These are phyloP conservation scores for Lachancea lanzarotensis DNA, from an alignment of 805 yeast genomes.

Conservation along the genomic window DNA sequence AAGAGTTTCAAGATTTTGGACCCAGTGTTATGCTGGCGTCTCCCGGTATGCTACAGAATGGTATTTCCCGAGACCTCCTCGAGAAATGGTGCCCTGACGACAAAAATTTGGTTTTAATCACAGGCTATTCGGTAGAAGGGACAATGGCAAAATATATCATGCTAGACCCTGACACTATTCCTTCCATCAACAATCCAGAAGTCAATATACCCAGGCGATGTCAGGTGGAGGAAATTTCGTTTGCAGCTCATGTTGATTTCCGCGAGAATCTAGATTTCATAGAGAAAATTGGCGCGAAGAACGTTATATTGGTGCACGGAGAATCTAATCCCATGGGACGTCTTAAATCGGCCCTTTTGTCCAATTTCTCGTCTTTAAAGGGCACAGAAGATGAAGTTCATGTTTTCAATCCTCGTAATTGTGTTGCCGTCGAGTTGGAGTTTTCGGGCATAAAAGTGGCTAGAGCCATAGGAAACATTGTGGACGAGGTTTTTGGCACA, in stretches of 20 bases:
- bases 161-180: conserved; percentile 86
- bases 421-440: conserved; percentile 68
- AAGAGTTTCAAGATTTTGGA: conserved; percentile 83
- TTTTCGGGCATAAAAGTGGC: conserved; percentile 84
- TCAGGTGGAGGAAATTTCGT: conserved; percentile 86
- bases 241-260: conserved; percentile 99
- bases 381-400: conserved; percentile 86
- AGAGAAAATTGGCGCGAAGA: conserved; percentile 76
- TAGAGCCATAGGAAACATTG: conserved; percentile 57
- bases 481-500: conserved; percentile 35
- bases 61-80: conserved; percentile 81
- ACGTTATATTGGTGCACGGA: conserved; percentile 91
- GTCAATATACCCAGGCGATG: conserved; percentile 79
- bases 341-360: conserved; percentile 81
- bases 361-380: conserved; percentile 74
- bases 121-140: conserved; percentile 98
- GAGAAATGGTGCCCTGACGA: conserved; percentile 98
- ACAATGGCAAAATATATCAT: conserved; percentile 90
- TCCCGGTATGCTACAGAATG: conserved; percentile 98
- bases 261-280: conserved; percentile 89
- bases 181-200: conserved; percentile 76
- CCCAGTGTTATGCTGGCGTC: conserved; percentile 95
- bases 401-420: conserved; percentile 87
- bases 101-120: conserved; percentile 75
- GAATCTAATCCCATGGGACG: conserved; percentile 99